Conservation (phyloP, 495 filamentous ascomycete species). For the Tuber microsphaerosporum region DNA sequence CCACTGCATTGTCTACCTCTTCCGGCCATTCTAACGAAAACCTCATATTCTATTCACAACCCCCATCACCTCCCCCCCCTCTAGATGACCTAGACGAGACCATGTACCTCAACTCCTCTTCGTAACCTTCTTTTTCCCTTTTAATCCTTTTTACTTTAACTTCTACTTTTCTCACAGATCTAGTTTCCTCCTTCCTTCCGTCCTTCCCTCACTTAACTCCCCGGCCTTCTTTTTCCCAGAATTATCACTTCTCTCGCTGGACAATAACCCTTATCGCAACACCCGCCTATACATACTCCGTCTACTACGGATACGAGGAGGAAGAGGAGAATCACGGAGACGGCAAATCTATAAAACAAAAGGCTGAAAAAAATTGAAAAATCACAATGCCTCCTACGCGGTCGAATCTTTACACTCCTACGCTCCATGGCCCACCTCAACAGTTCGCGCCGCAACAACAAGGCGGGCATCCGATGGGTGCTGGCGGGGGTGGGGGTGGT, state of each 20-base stretch:
- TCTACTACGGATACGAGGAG: not conserved
- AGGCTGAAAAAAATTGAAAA: not conserved
- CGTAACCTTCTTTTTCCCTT: slow-evolving; percentile 1
- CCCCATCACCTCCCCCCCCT: not conserved
- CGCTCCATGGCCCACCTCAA: slow-evolving; percentile 37
- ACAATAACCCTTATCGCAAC: not conserved
- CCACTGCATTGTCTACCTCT: not conserved
- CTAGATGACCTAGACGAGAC: not conserved
- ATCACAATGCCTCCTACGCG: slow-evolving; percentile 38
- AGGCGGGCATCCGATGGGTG: slow-evolving; percentile 39
- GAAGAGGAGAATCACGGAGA: not conserved
- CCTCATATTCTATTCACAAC: not conserved
- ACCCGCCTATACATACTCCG: not conserved
- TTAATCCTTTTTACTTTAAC: not conserved
- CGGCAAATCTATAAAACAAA: not conserved
- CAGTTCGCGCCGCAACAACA: slow-evolving; percentile 36
- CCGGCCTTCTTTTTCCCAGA: not conserved
- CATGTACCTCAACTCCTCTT: slow-evolving; percentile 1
- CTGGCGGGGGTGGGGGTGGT: slow-evolving; percentile 32
- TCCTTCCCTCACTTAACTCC: not conserved
- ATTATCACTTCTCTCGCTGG: not conserved
- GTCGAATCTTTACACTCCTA: slow-evolving; percentile 38
- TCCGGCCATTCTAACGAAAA: not conserved
- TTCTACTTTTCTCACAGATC: not conserved
- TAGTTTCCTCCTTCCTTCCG: not conserved